Base-by-base conservation (phyloP, 106 monocot species). In the Dendrobium officinale region DNA sequence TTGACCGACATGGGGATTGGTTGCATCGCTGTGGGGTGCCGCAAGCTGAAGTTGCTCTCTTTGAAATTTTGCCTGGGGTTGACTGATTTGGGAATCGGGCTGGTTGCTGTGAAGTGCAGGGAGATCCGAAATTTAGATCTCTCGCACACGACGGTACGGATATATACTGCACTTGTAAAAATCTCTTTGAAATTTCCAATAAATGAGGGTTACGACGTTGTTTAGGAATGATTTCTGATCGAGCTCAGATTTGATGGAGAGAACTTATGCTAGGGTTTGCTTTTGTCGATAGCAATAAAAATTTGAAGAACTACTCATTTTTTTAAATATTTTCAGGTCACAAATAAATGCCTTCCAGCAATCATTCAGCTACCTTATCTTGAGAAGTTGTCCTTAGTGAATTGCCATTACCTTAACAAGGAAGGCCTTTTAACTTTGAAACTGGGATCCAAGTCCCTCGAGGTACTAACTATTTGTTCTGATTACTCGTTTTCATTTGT, bases 11-110 rank as follows among this genome's bases (percentile, higher is more conserved):
- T 90, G 54, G 95, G 95, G 74, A 80, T 95, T 68, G 90, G 85
- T 9, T 87, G 89, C 81, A 81, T 95, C 67, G 95, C 95, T 10
- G 92, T 92, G 9, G 95, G 92, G 13, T 95, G 95, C 79, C 55
- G 81, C 10, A 82, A 82, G 55, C 75, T 95, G 72, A 84, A 70
- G 78, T 19, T 67, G 49, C 84, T 95, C 77, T 83, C 81, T 49
- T 83, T 95, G 83, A 92, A 85, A 24, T 86, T 87, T 84, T 95
- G 95, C 80, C 40, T 91, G 10, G 86, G 87, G 20, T 79, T 95
- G 40, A 83, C 90, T 8, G 92, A 95, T 89, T 77, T 91, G 42
- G 90, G 91, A 64, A 77, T 95, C 4, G 86, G 80, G 26, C 42
- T 95, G 15, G 80, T 95, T 19, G 92, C 92, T 9, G 81, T 86